These are phyloP conservation scores for Gossypium sturtianum DNA, from an alignment of 345 rosid genomes.

Conservation along the genomic window DNA sequence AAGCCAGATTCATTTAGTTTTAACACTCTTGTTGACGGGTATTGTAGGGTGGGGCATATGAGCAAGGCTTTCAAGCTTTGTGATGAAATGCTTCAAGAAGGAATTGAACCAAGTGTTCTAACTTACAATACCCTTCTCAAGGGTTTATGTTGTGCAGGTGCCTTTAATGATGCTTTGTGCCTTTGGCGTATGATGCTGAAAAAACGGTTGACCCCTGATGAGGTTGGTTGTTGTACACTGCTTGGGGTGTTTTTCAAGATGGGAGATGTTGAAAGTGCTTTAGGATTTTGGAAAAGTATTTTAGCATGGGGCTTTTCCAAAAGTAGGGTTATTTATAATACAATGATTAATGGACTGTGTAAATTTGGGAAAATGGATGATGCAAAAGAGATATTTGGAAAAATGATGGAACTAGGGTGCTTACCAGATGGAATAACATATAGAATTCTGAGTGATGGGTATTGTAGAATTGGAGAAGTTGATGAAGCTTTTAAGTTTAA, in stretches of 20 bases:
- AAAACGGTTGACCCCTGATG: slow-evolving; percentile 46
- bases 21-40: slow-evolving; percentile 72
- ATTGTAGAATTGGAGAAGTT: slow-evolving; percentile 59
- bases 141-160: slow-evolving; percentile 53
- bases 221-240: slow-evolving; percentile 57
- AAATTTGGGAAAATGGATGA: slow-evolving; percentile 58
- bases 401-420: slow-evolving; percentile 53
- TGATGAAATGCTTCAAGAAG: slow-evolving; percentile 43
- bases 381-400: slow-evolving; percentile 56
- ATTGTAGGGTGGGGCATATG: slow-evolving; percentile 47
- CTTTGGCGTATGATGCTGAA: slow-evolving; percentile 63
- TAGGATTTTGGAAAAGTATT: slow-evolving; percentile 59
- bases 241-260: slow-evolving; percentile 67
- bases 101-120: slow-evolving; percentile 42
- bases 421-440: slow-evolving; percentile 64
- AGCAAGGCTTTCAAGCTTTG: slow-evolving; percentile 58
- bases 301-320: slow-evolving; percentile 56
- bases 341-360: slow-evolving; percentile 70
- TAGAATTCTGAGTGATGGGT: slow-evolving; percentile 65
- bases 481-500: slow-evolving; percentile 60
- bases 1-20: slow-evolving; percentile 67
- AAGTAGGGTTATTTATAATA: slow-evolving; percentile 51
- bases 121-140: slow-evolving; percentile 80
- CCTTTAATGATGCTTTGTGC: slow-evolving; percentile 46
- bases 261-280: slow-evolving; percentile 55